Evolutionary conservation across 1,139 yeast species (phyloP).

Genomic region (Yamadazyma triangularis): DNA sequence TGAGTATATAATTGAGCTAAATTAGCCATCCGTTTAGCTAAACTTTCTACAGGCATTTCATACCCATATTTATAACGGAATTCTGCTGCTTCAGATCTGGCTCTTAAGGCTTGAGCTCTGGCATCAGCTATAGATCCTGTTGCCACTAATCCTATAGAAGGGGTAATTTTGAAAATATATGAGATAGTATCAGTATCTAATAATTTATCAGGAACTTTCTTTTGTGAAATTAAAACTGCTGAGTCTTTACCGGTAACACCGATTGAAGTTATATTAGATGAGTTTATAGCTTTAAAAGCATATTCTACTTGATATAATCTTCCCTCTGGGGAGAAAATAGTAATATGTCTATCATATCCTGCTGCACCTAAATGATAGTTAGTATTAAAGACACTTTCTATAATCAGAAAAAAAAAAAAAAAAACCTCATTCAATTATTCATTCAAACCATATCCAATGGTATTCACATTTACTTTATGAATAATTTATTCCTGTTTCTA

Average conservation of each 20-base stretch:
- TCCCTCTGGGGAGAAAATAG: constrained; percentile 98
- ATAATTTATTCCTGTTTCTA: too few species aligned
- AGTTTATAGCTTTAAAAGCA: constrained; percentile 95
- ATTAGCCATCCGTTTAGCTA: constrained; percentile 94
- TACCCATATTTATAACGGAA: constrained; percentile 92
- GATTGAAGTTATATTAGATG: constrained; percentile 84
- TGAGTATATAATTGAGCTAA: constrained; percentile 93
- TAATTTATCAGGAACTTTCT: constrained; percentile 93
- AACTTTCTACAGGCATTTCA: constrained; percentile 92
- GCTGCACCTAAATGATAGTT: constrained; percentile 48
- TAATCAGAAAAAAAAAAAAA: too few species aligned
- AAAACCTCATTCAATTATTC: too few species aligned
- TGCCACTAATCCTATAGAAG: constrained; percentile 82
- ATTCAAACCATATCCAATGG: too few species aligned
- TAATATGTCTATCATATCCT: constrained; percentile 97
- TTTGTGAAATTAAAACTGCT: constrained; percentile 89
- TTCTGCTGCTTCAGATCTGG: constrained; percentile 92
- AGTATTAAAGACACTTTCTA: too few species aligned
- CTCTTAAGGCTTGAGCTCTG: constrained; percentile 82
- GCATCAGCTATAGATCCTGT: constrained; percentile 98
- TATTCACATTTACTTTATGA: too few species aligned
- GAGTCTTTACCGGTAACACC: constrained; percentile 86
- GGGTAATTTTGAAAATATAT: constrained; percentile 78
- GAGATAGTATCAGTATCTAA: constrained; percentile 83
- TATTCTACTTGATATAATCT: constrained; percentile 95